phyloP scores from a whole-genome alignment of 1,139 yeast species.

The Diutina siamensis region DNA sequence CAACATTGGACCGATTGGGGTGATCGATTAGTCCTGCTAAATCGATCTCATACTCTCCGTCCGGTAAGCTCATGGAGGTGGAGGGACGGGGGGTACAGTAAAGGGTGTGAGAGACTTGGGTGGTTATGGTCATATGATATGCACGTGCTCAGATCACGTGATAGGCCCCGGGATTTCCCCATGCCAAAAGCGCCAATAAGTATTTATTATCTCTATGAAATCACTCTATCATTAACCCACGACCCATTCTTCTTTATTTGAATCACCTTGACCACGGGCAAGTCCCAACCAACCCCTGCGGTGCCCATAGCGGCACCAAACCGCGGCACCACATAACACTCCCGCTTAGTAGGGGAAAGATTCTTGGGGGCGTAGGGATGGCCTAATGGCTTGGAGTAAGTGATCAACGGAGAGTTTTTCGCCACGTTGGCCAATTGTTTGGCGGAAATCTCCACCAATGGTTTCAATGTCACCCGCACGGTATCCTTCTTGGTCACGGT shows the following conservation, averaged over 20 bases:
- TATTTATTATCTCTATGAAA: not conserved
- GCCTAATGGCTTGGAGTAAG: constrained; percentile 86
- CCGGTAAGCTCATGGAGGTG: constrained; percentile 20
- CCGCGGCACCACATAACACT: constrained; percentile 84
- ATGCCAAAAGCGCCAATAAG: not conserved
- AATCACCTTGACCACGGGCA: constrained; percentile 70
- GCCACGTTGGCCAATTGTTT: constrained; percentile 71
- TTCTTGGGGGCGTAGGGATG: constrained; percentile 79
- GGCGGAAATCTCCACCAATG: constrained; percentile 67
- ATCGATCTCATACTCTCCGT: constrained; percentile 38
- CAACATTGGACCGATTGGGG: constrained; percentile 15
- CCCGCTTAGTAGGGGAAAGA: constrained; percentile 53
- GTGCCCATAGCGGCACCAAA: constrained; percentile 77
- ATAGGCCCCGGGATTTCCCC: not conserved
- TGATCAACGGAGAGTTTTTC: constrained; percentile 55
- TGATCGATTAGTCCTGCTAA: constrained; percentile 11
- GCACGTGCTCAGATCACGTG: not conserved
- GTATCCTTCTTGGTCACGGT: constrained; percentile 28
- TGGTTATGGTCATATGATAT: not conserved
- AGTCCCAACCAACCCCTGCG: constrained; percentile 88
- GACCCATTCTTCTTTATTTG: constrained; percentile 54
- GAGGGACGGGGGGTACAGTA: not conserved
- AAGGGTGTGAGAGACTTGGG: not conserved
- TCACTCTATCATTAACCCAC: constrained; percentile 34
- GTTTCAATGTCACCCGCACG: constrained; percentile 36